phyloP scores from a whole-genome alignment of 1,284 basidiomycete species.

The Microbotryum silenes-acaulis region DNA sequence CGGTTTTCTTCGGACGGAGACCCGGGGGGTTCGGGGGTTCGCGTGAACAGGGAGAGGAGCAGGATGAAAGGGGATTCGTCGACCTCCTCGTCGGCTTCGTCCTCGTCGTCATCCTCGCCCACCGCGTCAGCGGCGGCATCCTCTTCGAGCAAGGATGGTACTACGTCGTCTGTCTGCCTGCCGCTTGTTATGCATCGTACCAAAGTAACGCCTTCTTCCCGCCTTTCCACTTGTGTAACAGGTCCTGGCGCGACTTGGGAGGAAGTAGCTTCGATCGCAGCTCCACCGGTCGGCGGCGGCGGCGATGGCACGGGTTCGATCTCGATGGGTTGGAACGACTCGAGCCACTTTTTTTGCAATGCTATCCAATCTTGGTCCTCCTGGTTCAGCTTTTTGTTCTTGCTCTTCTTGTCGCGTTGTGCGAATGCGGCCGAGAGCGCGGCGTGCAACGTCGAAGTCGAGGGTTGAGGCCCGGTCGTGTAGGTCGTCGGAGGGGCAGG shows the following conservation, averaged over 20 bases:
- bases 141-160: no score
- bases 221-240: background rate
- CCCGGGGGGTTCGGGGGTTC: background rate
- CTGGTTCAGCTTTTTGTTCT: conserved; percentile 16
- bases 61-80: conserved; percentile 16
- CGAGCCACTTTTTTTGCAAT: conserved; percentile 16
- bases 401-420: conserved; percentile 23
- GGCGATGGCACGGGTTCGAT: no score
- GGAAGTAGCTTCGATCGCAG: no score
- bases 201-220: background rate
- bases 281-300: no score
- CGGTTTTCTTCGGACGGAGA: background rate
- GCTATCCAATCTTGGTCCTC: conserved; percentile 12
- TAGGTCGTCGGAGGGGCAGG: background rate
- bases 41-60: conserved; percentile 19
- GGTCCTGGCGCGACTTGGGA: no score
- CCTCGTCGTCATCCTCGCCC: no score
- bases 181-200: background rate
- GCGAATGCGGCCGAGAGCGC: conserved; percentile 5
- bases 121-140: no score
- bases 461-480: conserved; percentile 10
- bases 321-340: background rate
- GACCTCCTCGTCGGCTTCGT: background rate
- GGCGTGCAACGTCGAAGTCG: conserved; percentile 1
- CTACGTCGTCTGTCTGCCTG: background rate